Evolutionary conservation across 2,329 filamentous ascomycete genomes (phyloP), one percentile per base, ranked within the genome.

Genomic region (Fusarium lyarnte): DNA sequence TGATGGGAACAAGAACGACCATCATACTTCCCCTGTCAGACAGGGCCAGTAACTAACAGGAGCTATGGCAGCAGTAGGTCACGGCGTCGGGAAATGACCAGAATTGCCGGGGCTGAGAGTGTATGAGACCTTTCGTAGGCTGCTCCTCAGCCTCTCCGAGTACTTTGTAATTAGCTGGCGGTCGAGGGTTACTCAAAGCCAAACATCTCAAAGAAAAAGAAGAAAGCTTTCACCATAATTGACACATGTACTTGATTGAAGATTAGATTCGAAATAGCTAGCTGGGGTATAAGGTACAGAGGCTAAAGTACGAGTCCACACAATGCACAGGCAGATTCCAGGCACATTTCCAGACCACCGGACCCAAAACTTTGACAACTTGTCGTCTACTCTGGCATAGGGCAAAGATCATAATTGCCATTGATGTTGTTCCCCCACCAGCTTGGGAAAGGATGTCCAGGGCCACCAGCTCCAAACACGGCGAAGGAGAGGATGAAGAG

Each of bases 401-500:
- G 86, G 70, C 86, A 88, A 42, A 82, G 78, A 72, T 88, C 86
- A 51, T 85, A 86, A 72, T 85, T 81, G 3, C 85, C 86, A 29
- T 84, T 76, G 0, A 70, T 78, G 35, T 87, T 87, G 57, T 88
- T 89, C 1, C 87, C 87, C 86, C 86, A 88, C 87, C 87, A 89
- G 4, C 73, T 77, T 1, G 87, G 86, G 73, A 89, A 88, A 1
- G 84, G 81, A 14, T 79, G 75, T 0, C 83, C 76, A 3, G 70
- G 64, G 0, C 85, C 85, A 35, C 85, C 85, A 6, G 85, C 86
- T 1, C 87, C 87, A 59, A 88, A 88, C 0, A 89, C 87, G 2
- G 87, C 86, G 77, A 89, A 89, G 0, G 86, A 88, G 17, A 89
- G 78, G 43, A 88, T 84, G 58, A 88, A 88, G 5, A 88, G 78